phyloP scores from a whole-genome alignment of 225 moss, liverwort and hornwort species.

The Neckera pumila region DNA sequence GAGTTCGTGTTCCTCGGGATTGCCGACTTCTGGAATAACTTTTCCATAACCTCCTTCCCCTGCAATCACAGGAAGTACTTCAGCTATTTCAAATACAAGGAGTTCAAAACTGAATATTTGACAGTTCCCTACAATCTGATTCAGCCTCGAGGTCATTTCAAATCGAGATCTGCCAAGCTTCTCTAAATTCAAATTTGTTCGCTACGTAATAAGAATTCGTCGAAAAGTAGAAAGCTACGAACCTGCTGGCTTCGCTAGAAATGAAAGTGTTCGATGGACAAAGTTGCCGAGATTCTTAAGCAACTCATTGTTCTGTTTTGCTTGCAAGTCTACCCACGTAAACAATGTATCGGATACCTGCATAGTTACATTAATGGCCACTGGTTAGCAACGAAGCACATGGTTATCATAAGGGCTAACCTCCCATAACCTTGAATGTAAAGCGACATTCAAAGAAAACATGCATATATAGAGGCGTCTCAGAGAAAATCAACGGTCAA shows the following conservation, averaged over 20 bases:
- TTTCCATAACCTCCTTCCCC: slow-evolving; percentile 84
- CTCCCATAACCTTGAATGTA: background rate
- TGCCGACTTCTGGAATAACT: slow-evolving; percentile 60
- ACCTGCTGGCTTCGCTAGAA: slow-evolving; percentile 69
- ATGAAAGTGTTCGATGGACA: slow-evolving; percentile 70
- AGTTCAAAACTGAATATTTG: background rate
- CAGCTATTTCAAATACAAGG: background rate
- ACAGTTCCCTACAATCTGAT: background rate
- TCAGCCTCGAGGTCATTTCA: background rate
- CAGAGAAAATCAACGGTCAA: background rate
- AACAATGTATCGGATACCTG: slow-evolving; percentile 66
- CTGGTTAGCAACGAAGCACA: background rate
- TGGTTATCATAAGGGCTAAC: background rate
- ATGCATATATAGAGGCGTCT: background rate
- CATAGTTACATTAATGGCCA: background rate
- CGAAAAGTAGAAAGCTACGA: background rate
- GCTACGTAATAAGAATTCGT: background rate
- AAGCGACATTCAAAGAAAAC: background rate
- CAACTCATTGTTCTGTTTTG: slow-evolving; percentile 92
- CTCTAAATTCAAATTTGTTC: slow-evolving; percentile 10
- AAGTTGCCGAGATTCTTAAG: slow-evolving; percentile 96
- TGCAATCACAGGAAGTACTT: background rate
- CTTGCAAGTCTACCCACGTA: slow-evolving; percentile 90
- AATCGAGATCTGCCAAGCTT: background rate
- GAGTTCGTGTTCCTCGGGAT: slow-evolving; percentile 61